phyloP scores from a whole-genome alignment of 495 filamentous ascomycete species.

The Hypoxylon subgilvum region DNA sequence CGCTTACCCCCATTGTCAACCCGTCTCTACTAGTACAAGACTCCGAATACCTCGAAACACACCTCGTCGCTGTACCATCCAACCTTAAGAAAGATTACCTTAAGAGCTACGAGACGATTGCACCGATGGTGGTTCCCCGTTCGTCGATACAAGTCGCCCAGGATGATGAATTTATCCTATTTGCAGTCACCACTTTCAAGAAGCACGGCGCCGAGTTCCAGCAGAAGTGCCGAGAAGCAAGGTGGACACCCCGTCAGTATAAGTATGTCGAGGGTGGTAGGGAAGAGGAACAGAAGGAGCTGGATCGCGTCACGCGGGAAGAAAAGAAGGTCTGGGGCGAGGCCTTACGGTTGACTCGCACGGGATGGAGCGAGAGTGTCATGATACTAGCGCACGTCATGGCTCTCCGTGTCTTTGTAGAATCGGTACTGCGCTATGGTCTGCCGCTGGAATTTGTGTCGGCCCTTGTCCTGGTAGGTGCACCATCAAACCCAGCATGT shows the following conservation, averaged over 20 bases:
- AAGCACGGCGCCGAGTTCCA: constrained; percentile 85
- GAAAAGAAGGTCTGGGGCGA: constrained; percentile 89
- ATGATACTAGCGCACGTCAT: constrained; percentile 95
- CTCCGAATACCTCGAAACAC: constrained; percentile 95
- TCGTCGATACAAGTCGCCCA: constrained; percentile 76
- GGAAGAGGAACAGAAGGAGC: constrained; percentile 84
- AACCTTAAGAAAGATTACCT: constrained; percentile 83
- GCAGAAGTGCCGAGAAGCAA: constrained; percentile 84
- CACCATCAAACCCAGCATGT: background rate
- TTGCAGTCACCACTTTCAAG: constrained; percentile 90
- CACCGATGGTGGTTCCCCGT: constrained; percentile 84
- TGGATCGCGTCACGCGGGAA: constrained; percentile 76
- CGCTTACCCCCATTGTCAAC: constrained; percentile 84
- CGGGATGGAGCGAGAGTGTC: constrained; percentile 89
- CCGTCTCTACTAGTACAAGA: constrained; percentile 79
- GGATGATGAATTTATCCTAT: constrained; percentile 87
- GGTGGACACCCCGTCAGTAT: constrained; percentile 93
- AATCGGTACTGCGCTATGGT: constrained; percentile 93
- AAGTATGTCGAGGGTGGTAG: constrained; percentile 87
- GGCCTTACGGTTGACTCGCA: constrained; percentile 81
- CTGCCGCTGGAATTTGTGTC: constrained; percentile 86
- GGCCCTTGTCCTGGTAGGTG: constrained; percentile 78
- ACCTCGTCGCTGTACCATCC: constrained; percentile 85
- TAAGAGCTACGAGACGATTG: constrained; percentile 83
- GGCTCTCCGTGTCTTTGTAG: constrained; percentile 91